Evolutionary conservation across 2,329 filamentous ascomycete species (phyloP), one percentile per base, ranked within the genome.

Genomic region (Penicillium psychrosexuale): DNA sequence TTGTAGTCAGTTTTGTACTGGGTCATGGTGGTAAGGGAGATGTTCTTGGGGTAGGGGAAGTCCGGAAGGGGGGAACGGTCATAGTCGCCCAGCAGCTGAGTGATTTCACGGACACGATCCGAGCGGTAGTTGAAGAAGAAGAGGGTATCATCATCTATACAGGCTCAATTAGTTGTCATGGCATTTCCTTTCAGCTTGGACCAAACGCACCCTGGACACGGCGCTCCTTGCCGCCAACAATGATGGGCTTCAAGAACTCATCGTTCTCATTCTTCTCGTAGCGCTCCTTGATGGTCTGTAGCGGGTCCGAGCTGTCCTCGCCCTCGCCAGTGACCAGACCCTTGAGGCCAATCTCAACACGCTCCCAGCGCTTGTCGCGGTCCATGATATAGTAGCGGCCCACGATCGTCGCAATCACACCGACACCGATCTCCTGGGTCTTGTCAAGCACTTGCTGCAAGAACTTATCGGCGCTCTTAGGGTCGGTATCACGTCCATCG

Each of bases 51-150:
- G 81, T 92, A 97, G 44, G 89, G 82, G 82, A 97, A 96, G 75
- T 97, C 90, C 63, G 92, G 90, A 64, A 84, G 84, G 53, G 92
- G 91, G 24, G 91, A 96, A 69, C 91, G 90, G 80, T 99, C 94
- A 71, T 93, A 87, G 73, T 89, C 89, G 66, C 94, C 94, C 52
- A 99, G 81, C 42, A 99, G 83, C 78, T 97, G 94, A 47, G 91
- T 96, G 73, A 99, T 89, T 77, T 99, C 94, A 66, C 94, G 90
- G 50, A 93, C 93, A 74, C 94, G 92, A 75, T 99, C 94, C 55
- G 94, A 97, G 70, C 94, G 91, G 83, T 99, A 99, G 86, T 99
- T 99, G 89, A 99, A 99, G 85, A 97, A 97, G 84, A 97, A 97
- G 68, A 97, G 84, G 51, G 91, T 93, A 72, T 99, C 94, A 64